These are phyloP conservation scores for Phylloboletellus chloephorus DNA, from an alignment of 1,284 basidiomycete species.

Conservation along the genomic window DNA sequence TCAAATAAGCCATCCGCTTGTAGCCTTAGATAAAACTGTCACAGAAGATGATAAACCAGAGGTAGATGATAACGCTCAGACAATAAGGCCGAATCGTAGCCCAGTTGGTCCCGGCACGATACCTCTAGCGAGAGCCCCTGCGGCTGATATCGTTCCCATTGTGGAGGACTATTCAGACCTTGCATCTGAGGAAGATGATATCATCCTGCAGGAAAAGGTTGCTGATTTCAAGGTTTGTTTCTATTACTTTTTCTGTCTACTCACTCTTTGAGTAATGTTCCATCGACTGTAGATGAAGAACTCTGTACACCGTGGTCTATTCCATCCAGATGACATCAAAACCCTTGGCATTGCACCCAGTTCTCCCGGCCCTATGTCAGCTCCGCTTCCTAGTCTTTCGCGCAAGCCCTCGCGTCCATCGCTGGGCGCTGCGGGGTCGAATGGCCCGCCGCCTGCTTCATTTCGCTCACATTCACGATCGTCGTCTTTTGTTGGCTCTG, in stretches of 20 bases:
- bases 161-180: constrained; percentile 91
- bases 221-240: constrained; percentile 69
- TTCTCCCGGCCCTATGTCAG: constrained; percentile 55
- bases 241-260: background rate
- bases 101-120: constrained; percentile 46
- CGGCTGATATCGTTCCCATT: constrained; percentile 57
- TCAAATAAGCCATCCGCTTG: constrained; percentile 4
- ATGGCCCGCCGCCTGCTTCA: constrained; percentile 29
- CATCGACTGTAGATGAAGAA: constrained; percentile 54
- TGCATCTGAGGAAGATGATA: constrained; percentile 68
- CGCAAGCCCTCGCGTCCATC: constrained; percentile 46
- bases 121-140: constrained; percentile 56
- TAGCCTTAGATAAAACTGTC: constrained; percentile 58
- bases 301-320: constrained; percentile 64
- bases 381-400: constrained; percentile 50
- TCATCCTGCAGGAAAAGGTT: constrained; percentile 67
- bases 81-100: constrained; percentile 69
- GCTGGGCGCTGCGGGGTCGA: constrained; percentile 33
- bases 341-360: constrained; percentile 48
- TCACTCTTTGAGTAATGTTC: constrained; percentile 2
- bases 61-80: constrained; percentile 67
- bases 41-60: constrained; percentile 60
- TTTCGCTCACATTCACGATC: constrained; percentile 43
- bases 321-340: constrained; percentile 86
- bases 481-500: constrained; percentile 50